Conservation (phyloP, 2,329 filamentous ascomycete species). For the Zymoseptoria brevis region DNA sequence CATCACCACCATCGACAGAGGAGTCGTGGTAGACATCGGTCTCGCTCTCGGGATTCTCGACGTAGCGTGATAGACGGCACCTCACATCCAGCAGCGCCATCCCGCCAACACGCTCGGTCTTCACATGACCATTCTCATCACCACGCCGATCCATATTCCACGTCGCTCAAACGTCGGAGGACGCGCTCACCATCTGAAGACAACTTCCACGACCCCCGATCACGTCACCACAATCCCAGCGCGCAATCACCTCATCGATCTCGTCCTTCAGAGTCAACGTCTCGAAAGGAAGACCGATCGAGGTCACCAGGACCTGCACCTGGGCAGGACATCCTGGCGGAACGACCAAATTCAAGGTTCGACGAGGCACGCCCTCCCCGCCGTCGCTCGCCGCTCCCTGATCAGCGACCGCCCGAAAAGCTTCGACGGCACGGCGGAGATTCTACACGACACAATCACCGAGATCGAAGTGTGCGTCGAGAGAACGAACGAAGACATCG, state of each 20-base stretch:
- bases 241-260: slow-evolving; percentile 20
- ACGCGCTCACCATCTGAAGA: slow-evolving; percentile 17
- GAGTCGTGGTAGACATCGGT: slow-evolving; percentile 8
- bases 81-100: slow-evolving; percentile 3
- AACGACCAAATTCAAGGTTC: slow-evolving; percentile 18
- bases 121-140: slow-evolving; percentile 9
- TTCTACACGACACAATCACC: slow-evolving; percentile 21
- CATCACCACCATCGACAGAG: background rate
- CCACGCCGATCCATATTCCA: slow-evolving; percentile 8
- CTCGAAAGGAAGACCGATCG: slow-evolving; percentile 28
- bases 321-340: slow-evolving; percentile 17
- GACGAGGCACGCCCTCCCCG: slow-evolving; percentile 32
- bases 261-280: slow-evolving; percentile 12
- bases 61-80: slow-evolving; percentile 4
- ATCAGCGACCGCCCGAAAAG: slow-evolving; percentile 31
- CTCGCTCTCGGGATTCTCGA: slow-evolving; percentile 2
- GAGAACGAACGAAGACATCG: background rate
- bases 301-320: slow-evolving; percentile 26
- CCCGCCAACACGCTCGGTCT: slow-evolving; percentile 8
- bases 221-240: slow-evolving; percentile 10
- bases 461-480: slow-evolving; percentile 5
- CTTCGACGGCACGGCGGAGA: slow-evolving; percentile 24
- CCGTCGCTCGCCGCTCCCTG: slow-evolving; percentile 28
- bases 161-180: slow-evolving; percentile 20
- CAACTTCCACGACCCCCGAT: slow-evolving; percentile 7